Evolutionary conservation across 768 basidiomycete genomes (phyloP).

Genomic region (Fibroporia radiculosa): DNA sequence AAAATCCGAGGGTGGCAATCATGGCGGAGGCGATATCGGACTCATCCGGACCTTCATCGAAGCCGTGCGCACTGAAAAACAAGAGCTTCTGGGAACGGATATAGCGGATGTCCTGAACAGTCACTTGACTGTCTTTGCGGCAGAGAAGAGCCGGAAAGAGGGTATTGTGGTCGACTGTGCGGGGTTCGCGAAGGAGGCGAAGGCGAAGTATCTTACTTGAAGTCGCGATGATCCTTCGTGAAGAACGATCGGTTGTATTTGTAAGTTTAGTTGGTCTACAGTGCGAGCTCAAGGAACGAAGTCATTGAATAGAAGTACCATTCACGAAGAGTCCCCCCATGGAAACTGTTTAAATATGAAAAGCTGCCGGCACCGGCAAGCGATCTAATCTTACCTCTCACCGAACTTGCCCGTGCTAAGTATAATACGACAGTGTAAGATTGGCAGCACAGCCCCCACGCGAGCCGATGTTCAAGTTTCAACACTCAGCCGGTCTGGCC

Average conservation of each 20-base stretch:
- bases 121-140: slow-evolving; percentile 83
- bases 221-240: background rate
- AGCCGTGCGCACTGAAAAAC: slow-evolving; percentile 60
- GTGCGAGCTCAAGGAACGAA: no score
- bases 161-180: slow-evolving; percentile 63
- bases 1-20: slow-evolving; percentile 54
- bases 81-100: slow-evolving; percentile 58
- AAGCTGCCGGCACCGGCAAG: no score
- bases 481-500: no score
- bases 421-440: no score
- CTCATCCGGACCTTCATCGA: slow-evolving; percentile 70
- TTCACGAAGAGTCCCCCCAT: no score
- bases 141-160: slow-evolving; percentile 66
- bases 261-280: background rate
- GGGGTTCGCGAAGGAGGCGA: slow-evolving; percentile 45
- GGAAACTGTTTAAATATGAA: no score
- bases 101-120: slow-evolving; percentile 65
- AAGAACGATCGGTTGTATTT: background rate
- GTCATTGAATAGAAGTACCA: no score
- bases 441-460: no score
- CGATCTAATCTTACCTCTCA: no score
- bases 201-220: slow-evolving; percentile 21
- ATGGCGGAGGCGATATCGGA: slow-evolving; percentile 80
- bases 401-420: no score
- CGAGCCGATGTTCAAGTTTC: no score